phyloP scores from a whole-genome alignment of 345 rosid species.

The Pseudoturritis turrita region DNA sequence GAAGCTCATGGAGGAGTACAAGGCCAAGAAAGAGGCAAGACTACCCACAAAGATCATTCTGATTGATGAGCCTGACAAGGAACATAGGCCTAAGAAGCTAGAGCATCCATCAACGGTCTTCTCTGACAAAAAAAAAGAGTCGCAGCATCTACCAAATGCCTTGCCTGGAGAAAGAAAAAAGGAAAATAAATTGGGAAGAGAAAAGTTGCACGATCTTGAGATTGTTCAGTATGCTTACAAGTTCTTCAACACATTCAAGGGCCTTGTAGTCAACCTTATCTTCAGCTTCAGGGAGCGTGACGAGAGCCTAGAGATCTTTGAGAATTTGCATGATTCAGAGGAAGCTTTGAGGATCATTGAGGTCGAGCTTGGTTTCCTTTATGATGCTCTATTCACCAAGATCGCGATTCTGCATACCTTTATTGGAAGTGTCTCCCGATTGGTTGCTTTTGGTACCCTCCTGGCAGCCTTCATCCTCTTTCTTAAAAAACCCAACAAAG shows the following conservation, averaged over 20 bases:
- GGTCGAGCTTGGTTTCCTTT: constrained; percentile 57
- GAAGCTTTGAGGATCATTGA: constrained; percentile 50
- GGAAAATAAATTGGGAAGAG: neutral
- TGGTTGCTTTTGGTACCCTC: constrained; percentile 20
- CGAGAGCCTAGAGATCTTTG: constrained; percentile 42
- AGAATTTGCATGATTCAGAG: neutral
- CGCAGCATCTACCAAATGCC: neutral
- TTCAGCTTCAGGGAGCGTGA: constrained; percentile 46
- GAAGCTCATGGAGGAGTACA: constrained; percentile 60
- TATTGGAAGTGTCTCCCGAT: constrained; percentile 26
- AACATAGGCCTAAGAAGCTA: constrained; percentile 1
- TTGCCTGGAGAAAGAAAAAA: neutral
- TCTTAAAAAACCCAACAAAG: constrained; percentile 24
- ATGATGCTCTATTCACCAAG: constrained; percentile 57
- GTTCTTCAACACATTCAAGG: constrained; percentile 43
- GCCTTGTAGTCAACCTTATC: constrained; percentile 51
- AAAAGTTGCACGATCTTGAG: constrained; percentile 1
- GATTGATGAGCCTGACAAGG: constrained; percentile 45
- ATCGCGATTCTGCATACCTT: constrained; percentile 36
- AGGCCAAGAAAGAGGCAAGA: constrained; percentile 40
- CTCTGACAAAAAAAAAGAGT: neutral
- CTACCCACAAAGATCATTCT: constrained; percentile 37
- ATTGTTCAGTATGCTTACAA: constrained; percentile 31
- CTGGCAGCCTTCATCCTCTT: constrained; percentile 35
- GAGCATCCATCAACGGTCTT: constrained; percentile 4